Base-by-base conservation (phyloP, 2,329 filamentous ascomycete genomes). In the Penicillium sp. region DNA sequence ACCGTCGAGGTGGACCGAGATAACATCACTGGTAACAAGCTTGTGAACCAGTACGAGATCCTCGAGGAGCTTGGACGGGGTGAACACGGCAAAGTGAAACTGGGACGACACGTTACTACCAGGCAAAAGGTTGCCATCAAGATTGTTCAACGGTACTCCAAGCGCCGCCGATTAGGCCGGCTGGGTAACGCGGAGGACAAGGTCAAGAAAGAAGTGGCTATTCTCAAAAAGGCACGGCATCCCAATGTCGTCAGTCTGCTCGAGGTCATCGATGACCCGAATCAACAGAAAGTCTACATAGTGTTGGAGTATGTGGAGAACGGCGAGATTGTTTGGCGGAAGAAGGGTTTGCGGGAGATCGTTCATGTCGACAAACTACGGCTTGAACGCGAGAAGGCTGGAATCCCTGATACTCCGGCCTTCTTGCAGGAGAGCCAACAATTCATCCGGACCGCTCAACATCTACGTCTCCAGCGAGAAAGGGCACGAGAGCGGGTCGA, bases 31-130 rank as follows among this genome's bases (percentile, higher is more conserved):
- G 93, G 93, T 49, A 87, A 93, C 53, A 98, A 98, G 72, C 78
- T 90, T 43, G 95, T 98, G 75, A 98, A 98, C 63, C 87, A 96
- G 65, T 98, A 98, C 72, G 89, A 96, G 69, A 88, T 98, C 59
- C 86, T 97, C 55, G 87, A 95, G 67, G 93, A 98, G 70, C 87
- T 98, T 44, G 93, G 93, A 45, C 86, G 93, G 49, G 93, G 93
- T 41, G 88, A 95, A 61, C 93, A 98, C 66, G 93, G 93, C 62
- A 98, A 97, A 73, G 93, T 98, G 63, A 98, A 98, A 72, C 78
- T 96, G 39, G 93, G 90, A 39, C 82, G 89, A 44, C 89, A 94
- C 64, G 75, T 89, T 37, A 75, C 84, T 46, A 89, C 81, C 1
- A 79, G 79, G 51, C 84, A 87, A 43, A 85, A 85, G 64, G 91